Conservation (phyloP, 2,329 filamentous ascomycete genomes). For the Didymella arachidicola region DNA sequence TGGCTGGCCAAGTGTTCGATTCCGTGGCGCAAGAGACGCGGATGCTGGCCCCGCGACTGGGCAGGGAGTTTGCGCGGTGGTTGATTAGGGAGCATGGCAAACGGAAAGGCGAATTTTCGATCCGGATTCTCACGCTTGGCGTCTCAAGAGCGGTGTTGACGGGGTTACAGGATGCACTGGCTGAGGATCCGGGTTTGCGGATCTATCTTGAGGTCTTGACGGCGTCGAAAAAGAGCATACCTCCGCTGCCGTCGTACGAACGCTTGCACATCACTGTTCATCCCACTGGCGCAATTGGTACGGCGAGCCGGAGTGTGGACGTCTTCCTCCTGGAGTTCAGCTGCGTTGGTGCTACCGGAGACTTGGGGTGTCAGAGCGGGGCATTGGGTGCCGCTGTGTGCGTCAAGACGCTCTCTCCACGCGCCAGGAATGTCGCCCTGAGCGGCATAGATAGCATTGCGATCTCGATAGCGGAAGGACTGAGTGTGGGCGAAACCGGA, state of each 20-base stretch:
- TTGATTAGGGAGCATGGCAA: not conserved
- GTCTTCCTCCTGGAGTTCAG: constrained; percentile 71
- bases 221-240: not conserved
- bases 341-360: constrained; percentile 64
- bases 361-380: constrained; percentile 72
- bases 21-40: constrained; percentile 18
- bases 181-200: constrained; percentile 38
- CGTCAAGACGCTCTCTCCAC: constrained; percentile 59
- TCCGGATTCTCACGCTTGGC: constrained; percentile 21
- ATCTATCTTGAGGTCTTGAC: constrained; percentile 67
- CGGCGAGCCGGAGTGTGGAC: constrained; percentile 62
- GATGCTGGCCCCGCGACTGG: constrained; percentile 2
- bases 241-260: not conserved
- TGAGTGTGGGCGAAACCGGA: too few species aligned
- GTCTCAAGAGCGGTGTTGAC: constrained; percentile 67
- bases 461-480: constrained; percentile 29
- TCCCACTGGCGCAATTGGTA: constrained; percentile 67
- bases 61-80: constrained; percentile 17
- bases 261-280: constrained; percentile 40
- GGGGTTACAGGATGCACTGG: constrained; percentile 56
- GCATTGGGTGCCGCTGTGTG: constrained; percentile 66
- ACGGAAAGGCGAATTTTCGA: not conserved
- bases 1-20: constrained; percentile 1
- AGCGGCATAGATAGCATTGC: constrained; percentile 56
- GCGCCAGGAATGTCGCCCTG: constrained; percentile 62